These are phyloP conservation scores for Alternaria angustiovoidea DNA, from an alignment of 2,329 filamentous ascomycete species.

Conservation along the genomic window DNA sequence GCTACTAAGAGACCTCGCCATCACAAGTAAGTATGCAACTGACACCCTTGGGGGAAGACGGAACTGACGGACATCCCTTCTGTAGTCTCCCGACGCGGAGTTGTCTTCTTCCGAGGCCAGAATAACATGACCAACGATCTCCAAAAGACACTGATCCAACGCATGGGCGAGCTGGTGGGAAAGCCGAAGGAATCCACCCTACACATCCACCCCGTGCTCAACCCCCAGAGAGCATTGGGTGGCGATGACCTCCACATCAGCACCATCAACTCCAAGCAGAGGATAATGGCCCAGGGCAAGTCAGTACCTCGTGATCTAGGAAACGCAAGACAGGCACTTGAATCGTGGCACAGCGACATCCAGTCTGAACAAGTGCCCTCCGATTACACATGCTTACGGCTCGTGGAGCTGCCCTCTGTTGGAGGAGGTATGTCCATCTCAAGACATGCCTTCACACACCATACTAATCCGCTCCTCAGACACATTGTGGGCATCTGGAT, in stretches of 20 bases:
- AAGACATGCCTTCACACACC: not conserved
- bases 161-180: slow-evolving; percentile 8
- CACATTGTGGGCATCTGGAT: slow-evolving; percentile 12
- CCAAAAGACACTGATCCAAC: slow-evolving; percentile 11
- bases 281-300: slow-evolving; percentile 8
- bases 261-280: slow-evolving; percentile 14
- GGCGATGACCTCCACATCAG: slow-evolving; percentile 11
- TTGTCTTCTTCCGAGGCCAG: slow-evolving; percentile 10
- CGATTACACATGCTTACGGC: slow-evolving; percentile 12
- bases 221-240: slow-evolving; percentile 6
- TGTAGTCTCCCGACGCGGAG: slow-evolving; percentile 7
- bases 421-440: slow-evolving; percentile 4
- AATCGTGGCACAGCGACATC: slow-evolving; percentile 12
- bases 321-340: slow-evolving; percentile 7
- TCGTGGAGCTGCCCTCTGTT: not conserved
- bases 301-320: slow-evolving; percentile 7
- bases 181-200: slow-evolving; percentile 12
- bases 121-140: slow-evolving; percentile 11
- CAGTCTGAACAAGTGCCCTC: slow-evolving; percentile 13
- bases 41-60: not conserved
- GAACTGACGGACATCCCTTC: not conserved
- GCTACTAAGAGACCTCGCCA: slow-evolving; percentile 10
- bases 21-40: slow-evolving; percentile 1
- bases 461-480: not conserved
- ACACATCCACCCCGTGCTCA: slow-evolving; percentile 10